Evolutionary conservation across 805 yeast genomes (phyloP), one percentile per base, ranked within the genome.

Genomic region (Deakozyma indianensis): DNA sequence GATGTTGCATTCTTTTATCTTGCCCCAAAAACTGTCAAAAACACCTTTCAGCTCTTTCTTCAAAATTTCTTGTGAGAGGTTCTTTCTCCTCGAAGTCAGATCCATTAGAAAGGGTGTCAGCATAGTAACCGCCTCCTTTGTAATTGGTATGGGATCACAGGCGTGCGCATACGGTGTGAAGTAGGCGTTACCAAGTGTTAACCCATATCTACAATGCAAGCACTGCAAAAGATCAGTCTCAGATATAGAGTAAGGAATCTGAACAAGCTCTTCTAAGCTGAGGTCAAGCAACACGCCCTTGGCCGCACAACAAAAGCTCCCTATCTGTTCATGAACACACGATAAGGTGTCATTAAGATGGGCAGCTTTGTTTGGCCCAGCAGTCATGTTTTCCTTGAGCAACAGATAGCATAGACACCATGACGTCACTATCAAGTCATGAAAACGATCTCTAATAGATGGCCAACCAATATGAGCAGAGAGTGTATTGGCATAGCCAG

Each of bases 221-320:
- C 85, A 70, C 55, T 90, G 97, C 5, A 85, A 70, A 42, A 90
- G 59, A 41, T 86, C 92, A 5, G 69, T 67, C 41, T 82, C 88
- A 2, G 82, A 70, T 3, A 69, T 70, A 14, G 55, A 51, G 47
- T 66, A 59, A 20, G 68, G 63, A 23, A 73, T 60, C 0, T 63
- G 52, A 15, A 75, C 64, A 27, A 83, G 62, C 18, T 73, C 68
- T 5, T 67, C 65, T 51, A 86, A 81, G 0, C 80, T 66, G 23
- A 82, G 62, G 16, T 68, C 66, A 43, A 92, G 64, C 49, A 88
- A 79, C 4, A 65, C 61, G 0, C 94, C 88, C 23, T 70, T 58
- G 0, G 80, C 71, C 2, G 73, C 60, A 43, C 78, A 80, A 63
- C 98, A 92, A 45, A 80, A 74, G 4, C 75, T 70, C 35, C 84